These are phyloP conservation scores for Neonothopanus nambi DNA, from an alignment of 1,284 basidiomycete species.

Conservation along the genomic window DNA sequence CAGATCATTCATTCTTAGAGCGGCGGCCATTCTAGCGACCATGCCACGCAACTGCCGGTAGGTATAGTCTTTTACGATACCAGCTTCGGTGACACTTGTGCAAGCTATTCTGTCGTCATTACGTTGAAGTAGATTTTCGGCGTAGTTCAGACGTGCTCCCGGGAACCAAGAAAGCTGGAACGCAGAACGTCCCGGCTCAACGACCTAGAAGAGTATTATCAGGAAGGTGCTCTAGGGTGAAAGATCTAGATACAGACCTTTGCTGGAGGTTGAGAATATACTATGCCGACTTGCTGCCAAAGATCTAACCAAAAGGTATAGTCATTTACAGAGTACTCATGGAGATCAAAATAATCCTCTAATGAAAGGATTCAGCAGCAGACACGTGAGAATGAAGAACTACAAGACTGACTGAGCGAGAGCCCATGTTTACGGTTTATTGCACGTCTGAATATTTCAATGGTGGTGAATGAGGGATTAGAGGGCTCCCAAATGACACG, in stretches of 20 bases:
- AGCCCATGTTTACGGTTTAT: conserved; percentile 18
- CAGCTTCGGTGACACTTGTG: conserved; percentile 56
- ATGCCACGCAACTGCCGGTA: conserved; percentile 52
- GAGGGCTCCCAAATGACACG: conserved; percentile 17
- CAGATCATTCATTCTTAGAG: conserved; percentile 54
- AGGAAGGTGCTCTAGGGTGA: neutral
- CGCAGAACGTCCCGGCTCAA: conserved; percentile 40
- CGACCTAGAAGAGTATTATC: conserved; percentile 35
- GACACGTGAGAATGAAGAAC: neutral
- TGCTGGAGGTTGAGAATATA: conserved; percentile 27
- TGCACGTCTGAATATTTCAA: conserved; percentile 17
- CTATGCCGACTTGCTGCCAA: conserved; percentile 21
- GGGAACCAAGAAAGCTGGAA: conserved; percentile 82
- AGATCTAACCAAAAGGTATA: conserved; percentile 24
- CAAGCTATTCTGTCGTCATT: conserved; percentile 58
- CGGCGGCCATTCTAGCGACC: conserved; percentile 55
- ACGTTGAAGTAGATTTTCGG: conserved; percentile 81
- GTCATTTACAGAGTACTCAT: conserved; percentile 22
- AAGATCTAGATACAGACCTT: conserved; percentile 38
- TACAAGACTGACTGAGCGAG: conserved; percentile 14
- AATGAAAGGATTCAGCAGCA: neutral
- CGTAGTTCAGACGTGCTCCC: conserved; percentile 77
- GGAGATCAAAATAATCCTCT: conserved; percentile 21
- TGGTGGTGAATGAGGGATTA: conserved; percentile 11
- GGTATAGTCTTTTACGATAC: conserved; percentile 45